Evolutionary conservation across 768 basidiomycete species (phyloP), one percentile per base, ranked within the genome.

Genomic region (Lactarius trivialis): DNA sequence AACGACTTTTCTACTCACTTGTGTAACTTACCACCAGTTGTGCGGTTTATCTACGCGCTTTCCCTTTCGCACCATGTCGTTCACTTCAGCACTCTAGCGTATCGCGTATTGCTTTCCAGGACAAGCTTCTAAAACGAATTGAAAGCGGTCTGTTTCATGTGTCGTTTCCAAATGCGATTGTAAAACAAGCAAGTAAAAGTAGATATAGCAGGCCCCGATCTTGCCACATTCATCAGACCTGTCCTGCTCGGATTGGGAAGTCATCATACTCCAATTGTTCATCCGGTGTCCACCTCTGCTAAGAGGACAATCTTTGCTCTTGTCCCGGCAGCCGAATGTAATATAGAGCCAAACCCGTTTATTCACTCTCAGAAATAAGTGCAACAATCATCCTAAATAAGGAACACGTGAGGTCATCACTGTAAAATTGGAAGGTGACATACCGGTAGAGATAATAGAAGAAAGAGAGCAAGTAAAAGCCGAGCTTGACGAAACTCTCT

Each of bases 401-500:
- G 14, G 36, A 43, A 15, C 37, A 24, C 15, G 52, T 41, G 41
- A 49, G 45, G 24, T 39, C 14, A 37, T 30, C 19, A 36, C 26
- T 21, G 19, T 21, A 28, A 34, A 32, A 41, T 0, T 15, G 19
- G 19, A 21, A 45, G n/a, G 45, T 4, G 34, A 71, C 91, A 60
- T 67, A 91, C 91, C 89, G 81, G 71, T 93, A 93, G 68, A 93
- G 85, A 70, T 93, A 93, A 74, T 90, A 92, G 80, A 93, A 92
- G 80, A 91, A 92, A 60, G 91, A 92, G 60, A 93, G 79, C 66
- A 93, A 84, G 73, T 93, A 95, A 76, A 93, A 93, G 12, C 91
- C 93, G 59, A 97, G 86, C 77, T 96, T 97, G 75, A 94, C 81
- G 71, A 97, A 96, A 68, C 88, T 88, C 77, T 95, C 96, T 71